phyloP scores from a whole-genome alignment of 768 basidiomycete species.

The Mycena vulgaris region DNA sequence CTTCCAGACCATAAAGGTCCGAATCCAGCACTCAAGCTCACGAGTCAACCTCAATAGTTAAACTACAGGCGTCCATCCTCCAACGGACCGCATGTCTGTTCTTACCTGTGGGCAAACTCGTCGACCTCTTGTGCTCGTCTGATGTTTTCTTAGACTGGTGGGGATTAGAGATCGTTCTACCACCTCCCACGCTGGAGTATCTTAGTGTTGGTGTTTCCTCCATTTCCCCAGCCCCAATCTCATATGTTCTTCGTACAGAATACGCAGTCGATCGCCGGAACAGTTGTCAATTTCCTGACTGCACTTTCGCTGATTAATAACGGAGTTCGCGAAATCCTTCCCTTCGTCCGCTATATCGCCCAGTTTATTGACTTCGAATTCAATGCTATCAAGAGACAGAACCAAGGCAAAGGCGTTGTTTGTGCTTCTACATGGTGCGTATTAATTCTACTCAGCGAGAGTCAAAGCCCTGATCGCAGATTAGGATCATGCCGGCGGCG shows the following conservation, averaged over 20 bases:
- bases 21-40: conserved; percentile 29
- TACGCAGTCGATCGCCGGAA: conserved; percentile 71
- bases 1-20: conserved; percentile 77
- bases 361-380: conserved; percentile 87
- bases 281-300: conserved; percentile 82
- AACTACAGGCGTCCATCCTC: conserved; percentile 72
- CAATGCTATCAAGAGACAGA: conserved; percentile 70
- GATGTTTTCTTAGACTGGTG: conserved; percentile 81
- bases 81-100: conserved; percentile 82
- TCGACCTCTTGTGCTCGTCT: not conserved
- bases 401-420: conserved; percentile 84
- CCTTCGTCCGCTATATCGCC: conserved; percentile 85
- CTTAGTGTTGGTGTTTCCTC: conserved; percentile 63
- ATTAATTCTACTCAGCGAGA: not conserved
- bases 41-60: conserved; percentile 1
- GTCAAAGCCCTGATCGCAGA: not conserved
- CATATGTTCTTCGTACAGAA: conserved; percentile 53
- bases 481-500: conserved; percentile 85
- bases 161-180: conserved; percentile 87
- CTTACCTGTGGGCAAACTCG: conserved; percentile 75
- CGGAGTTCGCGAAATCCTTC: conserved; percentile 87
- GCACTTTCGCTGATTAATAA: conserved; percentile 78
- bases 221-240: conserved; percentile 1
- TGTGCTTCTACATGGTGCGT: conserved; percentile 91
- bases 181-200: conserved; percentile 75